Percentiles rank a stretch among this genome's conserved stretches.
Evolutionary conservation across 2,329 filamentous ascomycete genomes (phyloP).

Genomic region (Verticillium klebahnii): DNA sequence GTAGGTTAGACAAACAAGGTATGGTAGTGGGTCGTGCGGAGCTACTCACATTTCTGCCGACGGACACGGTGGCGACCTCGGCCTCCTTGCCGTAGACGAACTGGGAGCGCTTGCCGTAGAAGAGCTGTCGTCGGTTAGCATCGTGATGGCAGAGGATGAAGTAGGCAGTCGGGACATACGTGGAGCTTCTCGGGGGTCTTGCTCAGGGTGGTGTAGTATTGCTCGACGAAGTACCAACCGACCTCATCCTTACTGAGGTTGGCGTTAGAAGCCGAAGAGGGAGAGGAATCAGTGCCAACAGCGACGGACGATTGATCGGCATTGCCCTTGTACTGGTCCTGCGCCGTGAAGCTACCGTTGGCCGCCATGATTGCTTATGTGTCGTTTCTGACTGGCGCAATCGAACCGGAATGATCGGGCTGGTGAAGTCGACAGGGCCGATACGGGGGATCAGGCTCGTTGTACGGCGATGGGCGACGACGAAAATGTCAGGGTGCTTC

Average conservation of each 20-base stretch:
- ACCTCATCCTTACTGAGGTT: conserved; percentile 82
- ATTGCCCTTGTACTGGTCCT: conserved; percentile 35
- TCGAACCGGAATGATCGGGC: not conserved
- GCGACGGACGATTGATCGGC: conserved; percentile 33
- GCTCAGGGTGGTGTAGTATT: conserved; percentile 98
- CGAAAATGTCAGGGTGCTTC: not conserved
- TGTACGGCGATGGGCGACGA: not conserved
- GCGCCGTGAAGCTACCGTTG: conserved; percentile 48
- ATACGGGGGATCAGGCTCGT: not conserved
- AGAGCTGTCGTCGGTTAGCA: conserved; percentile 51
- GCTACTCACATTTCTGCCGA: conserved; percentile 74
- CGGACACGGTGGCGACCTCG: conserved; percentile 78
- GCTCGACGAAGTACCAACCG: conserved; percentile 98
- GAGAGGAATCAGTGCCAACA: conserved; percentile 26
- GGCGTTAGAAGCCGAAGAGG: conserved; percentile 30
- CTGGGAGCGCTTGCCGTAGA: conserved; percentile 94
- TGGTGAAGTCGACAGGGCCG: not conserved
- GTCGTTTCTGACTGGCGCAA: conserved; percentile 3
- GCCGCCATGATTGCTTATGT: conserved; percentile 43
- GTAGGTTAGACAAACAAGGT: not conserved
- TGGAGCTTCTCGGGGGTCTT: conserved; percentile 91
- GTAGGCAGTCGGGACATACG: conserved; percentile 36
- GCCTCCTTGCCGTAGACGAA: conserved; percentile 91
- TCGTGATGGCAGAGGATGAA: not conserved
- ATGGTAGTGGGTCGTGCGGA: conserved; percentile 6